Percentiles rank a stretch among this genome's conserved stretches.
phyloP scores from a whole-genome alignment of 768 basidiomycete genomes.

The Lactifluus hygrophoroides region DNA sequence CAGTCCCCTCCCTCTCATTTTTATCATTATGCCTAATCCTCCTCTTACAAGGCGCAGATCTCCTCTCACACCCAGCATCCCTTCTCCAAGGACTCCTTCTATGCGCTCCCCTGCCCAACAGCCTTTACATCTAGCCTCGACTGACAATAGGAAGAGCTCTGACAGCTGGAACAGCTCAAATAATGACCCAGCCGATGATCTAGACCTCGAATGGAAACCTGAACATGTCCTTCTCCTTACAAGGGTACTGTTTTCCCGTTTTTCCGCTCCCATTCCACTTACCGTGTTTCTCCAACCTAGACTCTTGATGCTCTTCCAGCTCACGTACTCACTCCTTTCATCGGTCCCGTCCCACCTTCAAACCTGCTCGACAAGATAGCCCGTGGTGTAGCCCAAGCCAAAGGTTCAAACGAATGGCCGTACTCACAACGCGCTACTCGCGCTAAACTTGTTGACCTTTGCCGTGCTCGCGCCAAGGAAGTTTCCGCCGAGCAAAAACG shows the following conservation, averaged over 20 bases:
- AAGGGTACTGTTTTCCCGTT: slow-evolving; percentile 39
- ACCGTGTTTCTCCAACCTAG: slow-evolving; percentile 29
- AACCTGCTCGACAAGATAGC: slow-evolving; percentile 86
- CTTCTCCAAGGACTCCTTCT: slow-evolving; percentile 47
- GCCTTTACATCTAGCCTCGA: slow-evolving; percentile 40
- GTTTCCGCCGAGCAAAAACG: slow-evolving; percentile 28
- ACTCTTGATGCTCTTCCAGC: slow-evolving; percentile 77
- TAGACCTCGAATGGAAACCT: slow-evolving; percentile 63
- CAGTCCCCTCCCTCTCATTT: slow-evolving; percentile 21
- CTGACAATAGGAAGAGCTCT: slow-evolving; percentile 56
- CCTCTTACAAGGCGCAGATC: slow-evolving; percentile 42
- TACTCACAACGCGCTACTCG: slow-evolving; percentile 78
- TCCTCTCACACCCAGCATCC: slow-evolving; percentile 40
- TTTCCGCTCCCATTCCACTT: slow-evolving; percentile 6
- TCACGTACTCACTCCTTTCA: slow-evolving; percentile 82
- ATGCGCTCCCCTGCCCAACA: slow-evolving; percentile 47
- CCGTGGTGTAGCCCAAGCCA: slow-evolving; percentile 63
- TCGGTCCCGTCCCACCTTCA: slow-evolving; percentile 73
- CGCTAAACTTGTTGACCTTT: slow-evolving; percentile 70
- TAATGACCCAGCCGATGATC: slow-evolving; percentile 50
- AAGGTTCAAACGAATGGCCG: slow-evolving; percentile 73
- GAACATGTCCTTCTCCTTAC: slow-evolving; percentile 62
- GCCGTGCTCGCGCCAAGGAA: slow-evolving; percentile 57
- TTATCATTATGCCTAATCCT: slow-evolving; percentile 57
- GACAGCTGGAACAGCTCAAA: slow-evolving; percentile 85